Evolutionary conservation across 805 yeast species (phyloP), one percentile per base, ranked within the genome.

Genomic region (Schizosaccharomyces octosporus): DNA sequence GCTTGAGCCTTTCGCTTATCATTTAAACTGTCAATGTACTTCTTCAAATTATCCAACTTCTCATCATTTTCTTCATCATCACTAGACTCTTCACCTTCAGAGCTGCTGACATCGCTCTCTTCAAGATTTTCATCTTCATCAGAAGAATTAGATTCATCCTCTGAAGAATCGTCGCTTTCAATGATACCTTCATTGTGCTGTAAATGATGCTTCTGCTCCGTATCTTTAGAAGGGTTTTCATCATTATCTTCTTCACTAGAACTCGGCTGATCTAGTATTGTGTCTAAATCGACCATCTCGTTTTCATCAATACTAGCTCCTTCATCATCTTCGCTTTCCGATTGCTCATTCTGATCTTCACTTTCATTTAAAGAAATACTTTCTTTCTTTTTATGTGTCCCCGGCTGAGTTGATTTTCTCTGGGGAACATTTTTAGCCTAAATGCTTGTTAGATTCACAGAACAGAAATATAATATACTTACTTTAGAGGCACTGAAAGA

Each of bases 51-150:
- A 17, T 29, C 66, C 63, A 15, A 66, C 63, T 6, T 67, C 69
- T 27, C 67, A 73, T 64, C 71, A 6, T 63, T 66, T 5, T 67
- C 69, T 5, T 64, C 66, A n/a, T 64, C 68, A 3, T 62, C 64
- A 39, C 60, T 64, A 11, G 64, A 68, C 17, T 64, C 65, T 11
- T 64, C 71, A 2, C 65, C 65, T 17, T 67, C 63, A 59, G 64
- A 57, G 62, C 68, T 42, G 62, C 64, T 24, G 65, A 61, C 27
- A 62, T 41, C 60, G n/a, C 31, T 19, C 7, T 32, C 60, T 55
- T 64, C 62, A 5, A 55, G 48, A 7, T 63, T 68, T 15, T 63
- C 62, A 7, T 61, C 66, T 13, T 54, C 66, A 13, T 55, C 63
- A 6, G 51, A 61, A 7, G 59, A 61, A 39, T 61, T 64, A n/a